Conservation (phyloP, 805 yeast species). For the Ogataea degrootiae region DNA sequence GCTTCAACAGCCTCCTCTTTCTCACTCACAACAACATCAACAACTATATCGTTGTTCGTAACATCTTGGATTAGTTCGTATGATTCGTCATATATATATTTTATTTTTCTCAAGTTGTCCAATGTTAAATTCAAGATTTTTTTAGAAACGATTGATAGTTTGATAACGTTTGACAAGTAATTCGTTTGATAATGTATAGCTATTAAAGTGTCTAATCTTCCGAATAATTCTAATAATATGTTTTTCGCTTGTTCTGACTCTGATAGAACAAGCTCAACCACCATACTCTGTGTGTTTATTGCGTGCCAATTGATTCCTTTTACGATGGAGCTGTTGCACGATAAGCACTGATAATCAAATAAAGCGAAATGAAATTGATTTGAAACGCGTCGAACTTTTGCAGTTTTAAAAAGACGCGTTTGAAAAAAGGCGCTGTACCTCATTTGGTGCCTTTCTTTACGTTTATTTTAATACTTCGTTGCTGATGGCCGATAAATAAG, state of each 20-base stretch:
- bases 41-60: constrained; percentile 13
- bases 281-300: too few relatives aligned
- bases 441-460: too few relatives aligned
- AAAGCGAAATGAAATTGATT: too few relatives aligned
- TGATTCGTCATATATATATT: constrained; percentile 15
- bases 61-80: constrained; percentile 5
- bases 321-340: too few relatives aligned
- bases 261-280: too few relatives aligned
- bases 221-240: constrained; percentile 7
- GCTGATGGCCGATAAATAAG: too few relatives aligned
- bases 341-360: too few relatives aligned
- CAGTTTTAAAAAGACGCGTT: too few relatives aligned
- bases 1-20: not conserved
- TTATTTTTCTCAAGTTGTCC: constrained; percentile 10
- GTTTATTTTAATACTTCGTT: too few relatives aligned
- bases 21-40: constrained; percentile 11
- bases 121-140: constrained; percentile 11
- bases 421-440: too few relatives aligned
- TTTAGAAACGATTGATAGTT: constrained; percentile 13
- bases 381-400: too few relatives aligned
- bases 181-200: constrained; percentile 21
- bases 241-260: not conserved
- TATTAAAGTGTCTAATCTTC: constrained; percentile 15
- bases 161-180: constrained; percentile 14
- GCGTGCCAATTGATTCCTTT: too few relatives aligned